Base-by-base conservation (phyloP, 2,329 filamentous ascomycete genomes). In the Reticulascus tulasneorum region DNA sequence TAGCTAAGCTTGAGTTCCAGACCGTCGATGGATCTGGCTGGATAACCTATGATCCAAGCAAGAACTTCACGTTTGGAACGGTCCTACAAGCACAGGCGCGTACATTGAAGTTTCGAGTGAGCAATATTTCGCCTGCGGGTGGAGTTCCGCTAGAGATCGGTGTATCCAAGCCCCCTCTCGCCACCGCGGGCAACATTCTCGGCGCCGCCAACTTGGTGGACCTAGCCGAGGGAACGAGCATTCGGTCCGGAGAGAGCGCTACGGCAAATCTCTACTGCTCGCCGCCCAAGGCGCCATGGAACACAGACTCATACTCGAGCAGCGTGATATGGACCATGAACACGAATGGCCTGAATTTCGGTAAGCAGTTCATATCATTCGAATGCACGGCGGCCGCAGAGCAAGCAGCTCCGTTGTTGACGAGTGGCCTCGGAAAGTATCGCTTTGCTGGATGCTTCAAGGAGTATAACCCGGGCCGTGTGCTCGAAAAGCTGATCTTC, bases 101-200 rank as follows among this genome's bases (percentile, higher is more conserved):
- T 1, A 63, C 61, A 7, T 59, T 77, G 4, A 64, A 63, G 32
- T 59, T 79, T 51, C 65, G 75, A 2, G 50, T 79, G 17, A 74
- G 66, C 25, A 79, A 79, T 47, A 67, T 65, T 30, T 73, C 68
- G 7, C 64, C 64, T 2, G 55, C 65, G 2, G 70, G 71, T 40
- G 68, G 71, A 33, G 63, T 66, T 16, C 61, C 67, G 17, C 55
- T 73, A 9, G 67, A 66, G 3, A 51, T 74, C 11, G 71, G 71
- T n/a, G 66, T 80, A 3, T 79, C 75, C 0, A 80, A 80, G 48
- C 73, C 75, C 4, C 76, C 76, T 0, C 77, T 73, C 37, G 74
- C 72, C 13, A 60, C 74, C 5, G 47, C 56, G n/a, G 69, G 73
- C 4, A 69, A 73, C 6, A 66, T 78, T 17, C 64, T 79, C 27